phyloP scores from a whole-genome alignment of 768 basidiomycete genomes.

The Candolleomyces aberdarensis region DNA sequence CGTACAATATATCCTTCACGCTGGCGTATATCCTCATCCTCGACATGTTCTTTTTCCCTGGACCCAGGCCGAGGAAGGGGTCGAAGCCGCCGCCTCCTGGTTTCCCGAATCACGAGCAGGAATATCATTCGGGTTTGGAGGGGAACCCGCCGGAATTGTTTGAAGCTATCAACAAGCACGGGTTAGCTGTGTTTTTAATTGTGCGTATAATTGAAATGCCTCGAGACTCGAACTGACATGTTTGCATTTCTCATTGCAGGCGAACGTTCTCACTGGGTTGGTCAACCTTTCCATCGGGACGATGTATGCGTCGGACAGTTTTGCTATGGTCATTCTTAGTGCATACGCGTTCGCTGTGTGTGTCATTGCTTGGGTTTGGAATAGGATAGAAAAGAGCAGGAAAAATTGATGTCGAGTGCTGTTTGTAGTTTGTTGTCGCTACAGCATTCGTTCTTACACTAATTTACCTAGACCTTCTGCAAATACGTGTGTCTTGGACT shows the following conservation, averaged over 20 bases:
- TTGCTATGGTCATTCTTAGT: constrained; percentile 60
- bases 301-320: constrained; percentile 63
- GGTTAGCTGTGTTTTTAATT: constrained; percentile 74
- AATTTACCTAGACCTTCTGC: too few species aligned
- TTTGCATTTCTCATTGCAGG: constrained; percentile 39
- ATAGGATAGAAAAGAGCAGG: background rate
- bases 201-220: constrained; percentile 41
- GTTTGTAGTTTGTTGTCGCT: background rate
- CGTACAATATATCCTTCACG: constrained; percentile 85
- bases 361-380: constrained; percentile 55
- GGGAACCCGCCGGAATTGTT: constrained; percentile 51
- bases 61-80: constrained; percentile 24
- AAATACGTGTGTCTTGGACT: too few species aligned
- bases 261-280: constrained; percentile 83
- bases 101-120: background rate
- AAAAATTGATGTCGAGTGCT: background rate
- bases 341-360: constrained; percentile 61
- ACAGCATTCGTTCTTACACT: too few species aligned
- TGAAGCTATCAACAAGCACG: constrained; percentile 81
- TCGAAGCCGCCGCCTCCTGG: constrained; percentile 3
- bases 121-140: constrained; percentile 1
- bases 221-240: background rate
- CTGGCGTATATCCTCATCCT: constrained; percentile 70
- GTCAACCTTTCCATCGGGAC: constrained; percentile 79
- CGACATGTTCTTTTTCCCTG: constrained; percentile 67